A percentile compares a stretch with the other conserved stretches of the same genome.
Evolutionary conservation across 2,329 filamentous ascomycete genomes (phyloP).

Genomic region (Tolypocladium tundrense): DNA sequence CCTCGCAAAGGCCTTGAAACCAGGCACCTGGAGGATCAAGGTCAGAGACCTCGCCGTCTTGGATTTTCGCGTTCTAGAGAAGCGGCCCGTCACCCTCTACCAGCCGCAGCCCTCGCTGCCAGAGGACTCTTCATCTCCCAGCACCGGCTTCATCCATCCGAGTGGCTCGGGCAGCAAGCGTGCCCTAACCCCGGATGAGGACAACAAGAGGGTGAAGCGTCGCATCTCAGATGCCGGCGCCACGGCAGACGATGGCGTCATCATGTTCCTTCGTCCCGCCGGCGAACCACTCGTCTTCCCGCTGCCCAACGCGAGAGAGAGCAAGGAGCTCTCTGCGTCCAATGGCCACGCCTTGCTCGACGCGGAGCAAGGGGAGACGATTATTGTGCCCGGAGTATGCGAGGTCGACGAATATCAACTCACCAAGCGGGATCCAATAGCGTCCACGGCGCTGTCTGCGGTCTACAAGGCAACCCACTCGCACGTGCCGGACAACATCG

Average conservation of each 20-base stretch:
- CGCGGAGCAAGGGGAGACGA: conserved; percentile 36
- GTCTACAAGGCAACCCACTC: conserved; percentile 47
- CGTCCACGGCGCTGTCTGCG: conserved; percentile 41
- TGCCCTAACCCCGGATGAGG: conserved; percentile 33
- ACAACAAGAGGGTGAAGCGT: conserved; percentile 33
- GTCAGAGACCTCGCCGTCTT: conserved; percentile 38
- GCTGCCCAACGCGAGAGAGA: conserved; percentile 34
- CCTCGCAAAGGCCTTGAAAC: conserved; percentile 34
- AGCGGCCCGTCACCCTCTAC: conserved; percentile 34
- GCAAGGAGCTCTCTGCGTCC: conserved; percentile 34
- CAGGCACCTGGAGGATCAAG: conserved; percentile 47
- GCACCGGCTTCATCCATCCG: conserved; percentile 14
- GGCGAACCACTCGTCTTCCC: conserved; percentile 42
- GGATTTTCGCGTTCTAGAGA: conserved; percentile 49
- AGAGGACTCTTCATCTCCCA: conserved; percentile 18
- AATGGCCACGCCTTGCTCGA: conserved; percentile 42
- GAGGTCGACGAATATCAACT: conserved; percentile 44
- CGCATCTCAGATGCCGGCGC: conserved; percentile 22
- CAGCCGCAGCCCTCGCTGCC: conserved; percentile 17
- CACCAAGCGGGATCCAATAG: conserved; percentile 46
- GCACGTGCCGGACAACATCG: conserved; percentile 39
- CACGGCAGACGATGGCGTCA: conserved; percentile 36
- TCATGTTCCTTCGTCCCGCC: conserved; percentile 42
- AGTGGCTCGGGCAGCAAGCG: conserved; percentile 40
- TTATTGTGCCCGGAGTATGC: conserved; percentile 36